These are phyloP conservation scores for Heterobasidion irregulare DNA, from an alignment of 1,284 basidiomycete genomes.

Conservation along the genomic window DNA sequence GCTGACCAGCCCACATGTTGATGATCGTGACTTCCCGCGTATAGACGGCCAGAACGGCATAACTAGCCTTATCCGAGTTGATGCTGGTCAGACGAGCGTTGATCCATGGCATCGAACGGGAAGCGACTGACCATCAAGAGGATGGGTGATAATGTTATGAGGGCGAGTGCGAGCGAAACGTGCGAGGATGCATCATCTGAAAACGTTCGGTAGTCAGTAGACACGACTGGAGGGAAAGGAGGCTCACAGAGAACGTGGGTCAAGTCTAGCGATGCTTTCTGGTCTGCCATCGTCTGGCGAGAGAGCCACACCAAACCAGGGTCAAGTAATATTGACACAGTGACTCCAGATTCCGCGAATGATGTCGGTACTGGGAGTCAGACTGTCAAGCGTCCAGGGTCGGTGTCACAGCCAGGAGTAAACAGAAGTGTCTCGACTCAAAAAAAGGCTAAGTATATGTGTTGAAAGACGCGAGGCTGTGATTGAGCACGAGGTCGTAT, in stretches of 20 bases:
- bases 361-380: no score
- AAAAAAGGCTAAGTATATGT: no score
- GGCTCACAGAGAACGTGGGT: constrained; percentile 61
- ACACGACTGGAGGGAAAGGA: not conserved
- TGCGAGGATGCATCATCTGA: constrained; percentile 62
- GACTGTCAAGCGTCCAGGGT: no score
- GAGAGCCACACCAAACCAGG: no score
- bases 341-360: no score
- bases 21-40: constrained; percentile 74
- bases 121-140: constrained; percentile 53
- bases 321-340: no score
- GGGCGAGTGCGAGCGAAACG: constrained; percentile 53
- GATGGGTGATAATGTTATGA: constrained; percentile 70
- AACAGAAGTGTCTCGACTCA: no score
- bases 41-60: constrained; percentile 67
- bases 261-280: constrained; percentile 44
- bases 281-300: constrained; percentile 9
- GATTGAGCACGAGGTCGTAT: no score
- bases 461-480: no score
- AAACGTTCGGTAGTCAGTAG: not conserved
- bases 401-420: no score
- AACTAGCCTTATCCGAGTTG: constrained; percentile 50
- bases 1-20: constrained; percentile 77
- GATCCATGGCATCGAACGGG: not conserved
- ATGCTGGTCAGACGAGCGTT: not conserved